Evolutionary conservation across 164 flowering plant genomes (phyloP).

Genomic region (Warburgia ugandensis): DNA sequence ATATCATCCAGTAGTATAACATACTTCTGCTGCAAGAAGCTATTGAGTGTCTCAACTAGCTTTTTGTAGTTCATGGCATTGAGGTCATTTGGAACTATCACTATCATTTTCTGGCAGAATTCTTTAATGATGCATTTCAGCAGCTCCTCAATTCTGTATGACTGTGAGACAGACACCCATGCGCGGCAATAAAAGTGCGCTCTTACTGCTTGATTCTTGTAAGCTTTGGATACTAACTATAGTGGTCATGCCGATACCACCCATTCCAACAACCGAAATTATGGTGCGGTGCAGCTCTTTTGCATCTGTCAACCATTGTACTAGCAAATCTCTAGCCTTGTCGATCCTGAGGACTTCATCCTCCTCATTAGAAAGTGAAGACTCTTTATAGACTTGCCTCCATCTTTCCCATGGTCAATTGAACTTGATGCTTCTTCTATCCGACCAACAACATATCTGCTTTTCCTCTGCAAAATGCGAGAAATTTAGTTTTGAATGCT

Average conservation of each 20-base stretch:
- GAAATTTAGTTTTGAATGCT: background rate
- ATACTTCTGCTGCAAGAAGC: slow-evolving; percentile 22
- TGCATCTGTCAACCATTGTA: slow-evolving; percentile 25
- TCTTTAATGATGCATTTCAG: slow-evolving; percentile 20
- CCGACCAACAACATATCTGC: background rate
- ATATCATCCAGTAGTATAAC: slow-evolving; percentile 45
- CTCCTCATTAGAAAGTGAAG: slow-evolving; percentile 17
- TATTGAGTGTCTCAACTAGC: slow-evolving; percentile 18
- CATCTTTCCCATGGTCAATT: background rate
- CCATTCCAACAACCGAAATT: slow-evolving; percentile 52
- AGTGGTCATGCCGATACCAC: slow-evolving; percentile 53
- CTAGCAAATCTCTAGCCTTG: slow-evolving; percentile 11
- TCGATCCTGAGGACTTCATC: slow-evolving; percentile 43
- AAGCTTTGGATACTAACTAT: slow-evolving; percentile 28
- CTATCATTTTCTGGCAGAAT: slow-evolving; percentile 4
- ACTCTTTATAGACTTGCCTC: background rate
- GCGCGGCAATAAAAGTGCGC: slow-evolving; percentile 24
- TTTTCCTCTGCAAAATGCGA: background rate
- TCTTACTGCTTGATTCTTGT: slow-evolving; percentile 11
- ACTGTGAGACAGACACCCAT: slow-evolving; percentile 31
- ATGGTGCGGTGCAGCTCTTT: slow-evolving; percentile 19
- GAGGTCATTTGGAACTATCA: slow-evolving; percentile 9
- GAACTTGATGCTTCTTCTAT: slow-evolving; percentile 1
- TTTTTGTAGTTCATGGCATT: slow-evolving; percentile 11
- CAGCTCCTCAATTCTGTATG: slow-evolving; percentile 12